Conservation (phyloP, 2,329 filamentous ascomycete genomes). For the Phialocephala subalpina region DNA sequence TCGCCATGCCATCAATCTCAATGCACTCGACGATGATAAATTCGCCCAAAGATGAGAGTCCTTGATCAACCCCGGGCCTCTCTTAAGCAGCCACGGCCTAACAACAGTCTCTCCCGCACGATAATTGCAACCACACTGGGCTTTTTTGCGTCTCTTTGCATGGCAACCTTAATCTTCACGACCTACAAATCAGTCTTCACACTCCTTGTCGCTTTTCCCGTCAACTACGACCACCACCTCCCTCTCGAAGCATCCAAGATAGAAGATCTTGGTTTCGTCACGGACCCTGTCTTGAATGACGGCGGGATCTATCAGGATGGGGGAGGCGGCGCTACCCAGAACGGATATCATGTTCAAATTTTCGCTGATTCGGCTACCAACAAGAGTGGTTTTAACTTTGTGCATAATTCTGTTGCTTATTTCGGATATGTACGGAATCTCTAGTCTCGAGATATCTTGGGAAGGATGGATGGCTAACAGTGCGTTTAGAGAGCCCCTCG, state of each 20-base stretch:
- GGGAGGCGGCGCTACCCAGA: conserved; percentile 6
- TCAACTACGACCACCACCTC: neutral
- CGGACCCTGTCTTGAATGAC: neutral
- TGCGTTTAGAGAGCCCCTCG: neutral
- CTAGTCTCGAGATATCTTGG: neutral
- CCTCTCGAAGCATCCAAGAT: neutral
- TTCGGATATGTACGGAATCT: conserved; percentile 14
- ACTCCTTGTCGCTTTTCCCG: neutral
- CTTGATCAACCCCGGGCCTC: too few relatives aligned
- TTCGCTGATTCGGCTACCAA: conserved; percentile 21
- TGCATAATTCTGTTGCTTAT: conserved; percentile 24
- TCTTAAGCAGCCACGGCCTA: neutral
- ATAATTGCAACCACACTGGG: neutral
- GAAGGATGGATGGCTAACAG: neutral
- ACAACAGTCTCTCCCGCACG: neutral
- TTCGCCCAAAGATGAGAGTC: too few relatives aligned
- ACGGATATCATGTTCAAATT: conserved; percentile 22
- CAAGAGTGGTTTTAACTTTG: conserved; percentile 19
- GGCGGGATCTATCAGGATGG: conserved; percentile 11
- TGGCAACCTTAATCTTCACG: neutral
- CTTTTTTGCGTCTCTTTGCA: neutral
- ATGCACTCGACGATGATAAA: too few relatives aligned
- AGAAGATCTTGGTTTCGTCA: conserved; percentile 2
- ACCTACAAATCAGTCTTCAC: neutral
- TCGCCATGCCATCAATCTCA: too few relatives aligned